Evolutionary conservation across 2,329 filamentous ascomycete species (phyloP).

Genomic region (Fusarium ambrosium): DNA sequence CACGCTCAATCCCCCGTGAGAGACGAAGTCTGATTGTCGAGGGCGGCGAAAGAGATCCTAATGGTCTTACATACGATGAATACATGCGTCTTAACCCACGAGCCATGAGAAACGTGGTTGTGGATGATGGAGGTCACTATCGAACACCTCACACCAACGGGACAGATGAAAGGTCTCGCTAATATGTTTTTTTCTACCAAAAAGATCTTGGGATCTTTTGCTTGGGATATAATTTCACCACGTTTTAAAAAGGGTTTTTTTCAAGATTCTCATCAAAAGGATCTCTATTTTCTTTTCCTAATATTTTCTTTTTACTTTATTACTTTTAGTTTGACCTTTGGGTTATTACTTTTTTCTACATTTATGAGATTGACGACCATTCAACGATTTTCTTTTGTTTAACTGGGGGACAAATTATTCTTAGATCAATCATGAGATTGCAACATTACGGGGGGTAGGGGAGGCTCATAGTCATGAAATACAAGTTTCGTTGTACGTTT

Average conservation of each 20-base stretch:
- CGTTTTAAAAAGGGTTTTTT: background rate
- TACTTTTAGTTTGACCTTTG: background rate
- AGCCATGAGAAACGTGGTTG: slow-evolving; percentile 24
- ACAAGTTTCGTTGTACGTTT: slow-evolving; percentile 33
- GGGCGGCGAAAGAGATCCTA: slow-evolving; percentile 22
- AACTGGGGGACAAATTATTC: background rate
- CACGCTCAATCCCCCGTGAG: slow-evolving; percentile 32
- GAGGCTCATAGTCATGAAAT: slow-evolving; percentile 26
- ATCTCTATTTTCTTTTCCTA: background rate
- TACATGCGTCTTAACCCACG: slow-evolving; percentile 37
- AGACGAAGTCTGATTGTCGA: slow-evolving; percentile 39
- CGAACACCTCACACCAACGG: slow-evolving; percentile 24
- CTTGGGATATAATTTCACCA: slow-evolving; percentile 7
- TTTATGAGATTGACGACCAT: slow-evolving; percentile 31
- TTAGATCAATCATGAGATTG: slow-evolving; percentile 7
- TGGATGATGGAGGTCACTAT: slow-evolving; percentile 38
- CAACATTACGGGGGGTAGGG: slow-evolving; percentile 1
- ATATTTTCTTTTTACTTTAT: background rate
- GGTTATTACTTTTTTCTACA: slow-evolving; percentile 5
- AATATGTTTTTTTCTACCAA: slow-evolving; percentile 5
- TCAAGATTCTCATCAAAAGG: background rate
- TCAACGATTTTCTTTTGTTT: slow-evolving; percentile 2
- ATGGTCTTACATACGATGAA: slow-evolving; percentile 43
- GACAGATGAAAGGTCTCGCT: slow-evolving; percentile 18
- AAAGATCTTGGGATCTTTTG: background rate